These are phyloP conservation scores for Gypsophila paniculata DNA, from an alignment of 179 eudicot species.

Conservation along the genomic window DNA sequence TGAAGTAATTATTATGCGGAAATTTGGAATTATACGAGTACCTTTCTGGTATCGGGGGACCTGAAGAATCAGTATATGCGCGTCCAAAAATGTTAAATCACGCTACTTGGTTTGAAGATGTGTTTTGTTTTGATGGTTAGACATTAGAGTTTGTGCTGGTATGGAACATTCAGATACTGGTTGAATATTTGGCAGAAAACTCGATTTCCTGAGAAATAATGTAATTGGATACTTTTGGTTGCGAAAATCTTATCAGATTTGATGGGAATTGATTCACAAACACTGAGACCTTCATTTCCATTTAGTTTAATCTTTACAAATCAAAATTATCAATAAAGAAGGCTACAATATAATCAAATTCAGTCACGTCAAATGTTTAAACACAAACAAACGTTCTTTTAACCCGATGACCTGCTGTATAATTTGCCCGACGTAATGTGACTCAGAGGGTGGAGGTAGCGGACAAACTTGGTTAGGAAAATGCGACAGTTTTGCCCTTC, in stretches of 20 bases:
- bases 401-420: neutral
- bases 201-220: too few species aligned
- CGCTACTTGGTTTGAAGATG: neutral
- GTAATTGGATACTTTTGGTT: too few species aligned
- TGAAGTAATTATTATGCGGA: too few species aligned
- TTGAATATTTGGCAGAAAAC: neutral
- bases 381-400: neutral
- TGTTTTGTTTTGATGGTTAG: neutral
- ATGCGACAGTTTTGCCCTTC: neutral
- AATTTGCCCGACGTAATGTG: neutral
- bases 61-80: neutral
- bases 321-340: neutral
- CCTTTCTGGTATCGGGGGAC: neutral
- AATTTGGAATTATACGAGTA: too few species aligned
- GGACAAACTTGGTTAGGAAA: neutral
- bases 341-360: constrained; percentile 5
- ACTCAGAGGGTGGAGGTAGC: neutral
- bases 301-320: neutral
- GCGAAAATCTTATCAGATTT: too few species aligned
- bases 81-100: too few species aligned
- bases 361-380: constrained; percentile 7
- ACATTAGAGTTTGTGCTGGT: neutral
- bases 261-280: neutral
- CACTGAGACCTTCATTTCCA: neutral
- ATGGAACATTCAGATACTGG: neutral